Conservation (phyloP, 1,284 basidiomycete genomes). For the Cryptococcus floricola region DNA sequence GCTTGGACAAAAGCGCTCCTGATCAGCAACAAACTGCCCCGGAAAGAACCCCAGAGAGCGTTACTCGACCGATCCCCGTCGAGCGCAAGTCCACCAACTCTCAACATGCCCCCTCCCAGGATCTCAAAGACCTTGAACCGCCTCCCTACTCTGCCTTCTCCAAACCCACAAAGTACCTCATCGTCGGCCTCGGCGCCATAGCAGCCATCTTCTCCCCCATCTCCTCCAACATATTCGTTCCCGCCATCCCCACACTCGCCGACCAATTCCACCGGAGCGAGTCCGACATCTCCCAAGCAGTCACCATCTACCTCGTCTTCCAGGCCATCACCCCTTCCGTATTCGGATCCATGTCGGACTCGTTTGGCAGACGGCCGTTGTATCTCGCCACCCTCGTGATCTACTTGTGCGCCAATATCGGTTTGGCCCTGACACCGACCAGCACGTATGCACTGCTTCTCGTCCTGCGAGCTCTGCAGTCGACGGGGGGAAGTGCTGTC, state of each 20-base stretch:
- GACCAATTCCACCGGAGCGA: conserved; percentile 31
- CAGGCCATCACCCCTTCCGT: conserved; percentile 47
- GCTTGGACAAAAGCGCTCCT: no score
- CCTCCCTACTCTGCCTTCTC: conserved; percentile 38
- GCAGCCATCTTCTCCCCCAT: conserved; percentile 34
- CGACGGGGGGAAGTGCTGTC: conserved; percentile 45
- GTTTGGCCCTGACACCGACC: conserved; percentile 42
- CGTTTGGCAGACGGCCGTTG: conserved; percentile 38
- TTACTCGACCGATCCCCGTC: no score
- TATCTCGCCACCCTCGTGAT: conserved; percentile 41
- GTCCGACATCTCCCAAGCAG: conserved; percentile 40
- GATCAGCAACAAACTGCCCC: no score
- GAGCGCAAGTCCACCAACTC: no score
- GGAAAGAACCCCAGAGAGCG: no score
- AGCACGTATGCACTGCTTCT: conserved; percentile 42
- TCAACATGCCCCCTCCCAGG: neutral
- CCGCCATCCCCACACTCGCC: conserved; percentile 40
- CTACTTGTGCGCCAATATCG: conserved; percentile 44
- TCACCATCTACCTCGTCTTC: conserved; percentile 46
- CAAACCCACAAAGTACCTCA: conserved; percentile 28
- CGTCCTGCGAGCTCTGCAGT: conserved; percentile 42
- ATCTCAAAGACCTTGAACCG: neutral
- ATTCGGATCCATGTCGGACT: conserved; percentile 42
- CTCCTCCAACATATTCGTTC: conserved; percentile 41
- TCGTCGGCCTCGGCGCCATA: conserved; percentile 27